These are phyloP conservation scores for Microcos paniculata DNA, from an alignment of 345 rosid species.

Conservation along the genomic window DNA sequence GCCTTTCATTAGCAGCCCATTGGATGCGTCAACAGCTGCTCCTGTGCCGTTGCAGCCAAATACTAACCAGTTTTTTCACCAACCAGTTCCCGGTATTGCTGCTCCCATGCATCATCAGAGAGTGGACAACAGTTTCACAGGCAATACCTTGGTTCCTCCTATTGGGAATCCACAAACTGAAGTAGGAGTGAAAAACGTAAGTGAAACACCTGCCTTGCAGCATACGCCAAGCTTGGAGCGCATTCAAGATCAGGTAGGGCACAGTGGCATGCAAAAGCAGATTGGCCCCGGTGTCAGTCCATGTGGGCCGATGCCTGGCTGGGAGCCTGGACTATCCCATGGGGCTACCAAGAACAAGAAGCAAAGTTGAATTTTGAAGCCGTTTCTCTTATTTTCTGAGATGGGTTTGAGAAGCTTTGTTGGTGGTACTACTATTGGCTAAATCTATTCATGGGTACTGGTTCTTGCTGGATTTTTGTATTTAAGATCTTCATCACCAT, in stretches of 20 bases:
- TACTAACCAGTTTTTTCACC: constrained; percentile 43
- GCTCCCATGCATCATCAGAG: constrained; percentile 33
- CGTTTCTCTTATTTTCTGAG: neutral
- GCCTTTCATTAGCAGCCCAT: constrained; percentile 38
- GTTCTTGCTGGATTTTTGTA: constrained; percentile 12
- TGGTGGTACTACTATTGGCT: neutral
- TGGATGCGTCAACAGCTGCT: constrained; percentile 28
- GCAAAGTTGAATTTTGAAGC: constrained; percentile 20
- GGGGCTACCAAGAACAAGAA: constrained; percentile 18
- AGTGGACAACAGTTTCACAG: constrained; percentile 29
- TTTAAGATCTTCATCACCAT: neutral
- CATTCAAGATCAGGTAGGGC: constrained; percentile 11
- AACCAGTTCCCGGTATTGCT: constrained; percentile 28
- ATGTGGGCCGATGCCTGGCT: constrained; percentile 20
- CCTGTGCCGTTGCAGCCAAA: constrained; percentile 36
- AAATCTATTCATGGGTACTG: neutral
- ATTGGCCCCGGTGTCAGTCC: constrained; percentile 11
- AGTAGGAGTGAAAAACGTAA: constrained; percentile 18
- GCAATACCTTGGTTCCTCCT: constrained; percentile 23
- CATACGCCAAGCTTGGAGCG: constrained; percentile 12
- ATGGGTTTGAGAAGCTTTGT: neutral
- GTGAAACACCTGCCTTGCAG: constrained; percentile 21
- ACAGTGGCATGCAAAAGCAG: constrained; percentile 11
- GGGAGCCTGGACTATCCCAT: constrained; percentile 29
- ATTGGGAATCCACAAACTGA: constrained; percentile 19